These are phyloP conservation scores for Daucus carota DNA, from an alignment of 129 eudicot genomes.

Conservation along the genomic window DH1_v3.0 NC_030381.2:39228001-39228500, in stretches of 20 bases:
- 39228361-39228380: neutral
- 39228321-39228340: conserved; percentile 47
- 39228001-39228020: conserved; percentile 22
- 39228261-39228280: conserved; percentile 12
- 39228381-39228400: neutral
- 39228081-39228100: conserved; percentile 9
- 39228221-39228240: neutral
- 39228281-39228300: conserved; percentile 41
- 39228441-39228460: neutral
- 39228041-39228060: conserved; percentile 19
- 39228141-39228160: no score
- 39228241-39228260: conserved; percentile 3
- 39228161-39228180: no score
- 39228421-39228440: no score
- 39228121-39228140: neutral
- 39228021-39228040: conserved; percentile 8
- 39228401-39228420: neutral
- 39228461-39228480: neutral
- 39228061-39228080: conserved; percentile 33
- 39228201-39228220: neutral
- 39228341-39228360: neutral
- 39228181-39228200: neutral
- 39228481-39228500: neutral
- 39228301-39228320: conserved; percentile 48
- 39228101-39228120: neutral